Evolutionary conservation across 495 filamentous ascomycete genomes (phyloP), one percentile per base, ranked within the genome.

Genomic region (Lasiosphaeria ovina): DNA sequence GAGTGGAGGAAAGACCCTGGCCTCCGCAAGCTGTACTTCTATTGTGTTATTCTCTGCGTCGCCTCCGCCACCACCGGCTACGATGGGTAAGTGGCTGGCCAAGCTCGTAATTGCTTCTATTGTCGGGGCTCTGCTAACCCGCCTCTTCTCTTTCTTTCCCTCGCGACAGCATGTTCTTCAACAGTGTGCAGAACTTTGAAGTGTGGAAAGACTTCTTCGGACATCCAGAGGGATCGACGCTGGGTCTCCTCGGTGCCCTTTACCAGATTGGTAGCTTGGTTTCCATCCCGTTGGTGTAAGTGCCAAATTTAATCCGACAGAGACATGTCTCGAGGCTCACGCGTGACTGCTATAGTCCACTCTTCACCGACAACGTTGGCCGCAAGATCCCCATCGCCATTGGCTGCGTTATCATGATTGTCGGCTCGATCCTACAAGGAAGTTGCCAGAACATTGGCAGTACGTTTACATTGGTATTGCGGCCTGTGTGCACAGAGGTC

Each of bases 61-160:
- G 83, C 83, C 24, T 87, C 85, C 12, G 83, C 84, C 17, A 87
- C 83, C 50, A 84, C 81, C 48, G 87, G 87, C 71, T 89, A 89
- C 72, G 87, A 89, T 79, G 87, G 78, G 77, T 81, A 71, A 51
- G 69, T 45, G 11, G 31, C 34, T 35, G 16, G 10, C n/a, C 31
- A 17, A 2, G 36, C 3, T 6, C 14, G 8, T 4, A n/a, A 9
- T 35, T 11, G 35, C 17, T 47, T 6, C n/a, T 10, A 4, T 11
- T 38, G 12, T n/a, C 6, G 17, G 7, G 40, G 51, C 12, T 11
- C 16, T 38, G 35, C 35, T 42, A 52, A 51, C 24, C 11, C 10
- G 63, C 59, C 59, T 63, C 54, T 69, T 61, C 48, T 45, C 42
- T 35, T 40, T 53, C 17, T 59, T 36, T 48, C 60, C 9, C 33